A percentile compares a stretch with the other conserved stretches of the same genome.
phyloP scores from a whole-genome alignment of 108 stramenopile species.

The Cyclostephanos invisitatus region DNA sequence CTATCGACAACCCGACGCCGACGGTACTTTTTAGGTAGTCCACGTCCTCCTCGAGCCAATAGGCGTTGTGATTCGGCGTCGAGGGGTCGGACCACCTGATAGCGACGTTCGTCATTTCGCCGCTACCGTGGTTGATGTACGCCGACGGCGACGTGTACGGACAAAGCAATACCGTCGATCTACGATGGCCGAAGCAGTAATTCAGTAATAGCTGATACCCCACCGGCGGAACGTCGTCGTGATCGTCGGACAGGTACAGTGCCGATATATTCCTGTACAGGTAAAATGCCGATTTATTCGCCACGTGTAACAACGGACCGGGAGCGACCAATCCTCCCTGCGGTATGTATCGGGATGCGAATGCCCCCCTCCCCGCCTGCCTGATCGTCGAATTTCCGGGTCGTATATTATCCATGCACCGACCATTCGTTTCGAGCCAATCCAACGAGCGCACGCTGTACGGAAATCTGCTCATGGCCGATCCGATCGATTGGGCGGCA shows the following conservation, averaged over 20 bases:
- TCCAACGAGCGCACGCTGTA: constrained; percentile 42
- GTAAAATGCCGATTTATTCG: constrained; percentile 54
- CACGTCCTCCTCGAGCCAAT: constrained; percentile 42
- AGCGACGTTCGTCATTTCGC: constrained; percentile 37
- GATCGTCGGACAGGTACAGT: constrained; percentile 5
- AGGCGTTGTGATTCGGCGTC: constrained; percentile 41
- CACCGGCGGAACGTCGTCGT: not conserved
- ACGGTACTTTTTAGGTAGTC: constrained; percentile 37
- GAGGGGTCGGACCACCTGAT: constrained; percentile 42
- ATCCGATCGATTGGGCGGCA: constrained; percentile 28
- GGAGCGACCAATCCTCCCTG: constrained; percentile 71
- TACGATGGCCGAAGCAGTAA: constrained; percentile 75
- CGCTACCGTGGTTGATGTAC: constrained; percentile 58
- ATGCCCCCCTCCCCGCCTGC: constrained; percentile 78
- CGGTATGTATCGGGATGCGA: constrained; percentile 64
- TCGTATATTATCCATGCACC: constrained; percentile 77
- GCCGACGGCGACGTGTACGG: constrained; percentile 61
- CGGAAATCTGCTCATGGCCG: constrained; percentile 40
- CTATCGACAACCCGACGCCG: constrained; percentile 56
- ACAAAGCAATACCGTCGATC: constrained; percentile 55
- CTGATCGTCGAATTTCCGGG: constrained; percentile 56
- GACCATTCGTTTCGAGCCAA: constrained; percentile 57
- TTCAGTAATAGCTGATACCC: constrained; percentile 66
- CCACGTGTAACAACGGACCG: constrained; percentile 69
- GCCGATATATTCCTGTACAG: constrained; percentile 42